Percentiles rank a stretch among this genome's conserved stretches.
phyloP scores from a whole-genome alignment of 805 yeast genomes.

The Kuraishia hungarica region DNA sequence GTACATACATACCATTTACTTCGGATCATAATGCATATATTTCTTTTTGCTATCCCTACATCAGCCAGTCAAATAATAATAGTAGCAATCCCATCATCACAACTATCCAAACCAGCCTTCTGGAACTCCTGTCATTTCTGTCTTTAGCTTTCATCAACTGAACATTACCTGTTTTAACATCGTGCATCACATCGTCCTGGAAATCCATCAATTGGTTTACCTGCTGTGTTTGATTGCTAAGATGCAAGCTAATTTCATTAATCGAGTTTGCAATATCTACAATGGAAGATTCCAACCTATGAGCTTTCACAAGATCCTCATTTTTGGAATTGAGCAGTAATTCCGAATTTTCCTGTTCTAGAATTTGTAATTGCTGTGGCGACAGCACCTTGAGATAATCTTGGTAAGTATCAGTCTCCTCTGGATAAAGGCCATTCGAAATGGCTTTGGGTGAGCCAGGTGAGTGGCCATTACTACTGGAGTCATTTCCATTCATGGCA shows the following conservation, averaged over 20 bases:
- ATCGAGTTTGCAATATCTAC: slow-evolving; percentile 71
- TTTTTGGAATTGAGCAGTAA: slow-evolving; percentile 42
- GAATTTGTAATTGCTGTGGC: slow-evolving; percentile 48
- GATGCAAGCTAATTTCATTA: slow-evolving; percentile 63
- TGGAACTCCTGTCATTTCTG: slow-evolving; percentile 54
- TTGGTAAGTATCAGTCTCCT: slow-evolving; percentile 25
- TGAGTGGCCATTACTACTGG: neutral
- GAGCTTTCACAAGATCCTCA: slow-evolving; percentile 53
- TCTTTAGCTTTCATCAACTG: slow-evolving; percentile 61
- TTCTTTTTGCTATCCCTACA: slow-evolving; percentile 10
- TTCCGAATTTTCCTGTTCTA: slow-evolving; percentile 52
- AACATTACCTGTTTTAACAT: slow-evolving; percentile 63
- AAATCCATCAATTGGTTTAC: slow-evolving; percentile 55
- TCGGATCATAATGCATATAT: neutral
- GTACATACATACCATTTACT: neutral
- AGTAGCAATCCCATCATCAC: slow-evolving; percentile 47
- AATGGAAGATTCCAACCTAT: slow-evolving; percentile 51
- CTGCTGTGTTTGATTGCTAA: slow-evolving; percentile 63
- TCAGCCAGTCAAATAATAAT: slow-evolving; percentile 43
- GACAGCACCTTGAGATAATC: slow-evolving; percentile 25
- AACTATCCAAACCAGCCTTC: slow-evolving; percentile 46
- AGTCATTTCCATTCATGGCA: neutral
- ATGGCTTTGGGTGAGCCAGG: neutral
- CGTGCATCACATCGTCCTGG: slow-evolving; percentile 57
- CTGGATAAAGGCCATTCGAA: slow-evolving; percentile 4